These are phyloP conservation scores for Colletotrichum chlorophyti DNA, from an alignment of 2,329 filamentous ascomycete species.

Conservation along the genomic window DNA sequence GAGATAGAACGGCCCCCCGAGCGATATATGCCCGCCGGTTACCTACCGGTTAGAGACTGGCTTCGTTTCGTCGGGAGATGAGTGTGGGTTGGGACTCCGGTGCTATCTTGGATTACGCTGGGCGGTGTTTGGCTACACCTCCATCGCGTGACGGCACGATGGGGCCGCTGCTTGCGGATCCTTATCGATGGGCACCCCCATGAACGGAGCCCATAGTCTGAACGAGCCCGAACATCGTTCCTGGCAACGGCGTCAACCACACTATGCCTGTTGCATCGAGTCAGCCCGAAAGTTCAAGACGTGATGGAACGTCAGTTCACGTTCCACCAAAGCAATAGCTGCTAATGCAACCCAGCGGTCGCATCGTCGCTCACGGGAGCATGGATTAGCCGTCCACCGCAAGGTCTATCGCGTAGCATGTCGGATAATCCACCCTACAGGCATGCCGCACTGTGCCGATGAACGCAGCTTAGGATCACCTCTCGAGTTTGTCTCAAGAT, in stretches of 20 bases:
- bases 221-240: too few species aligned
- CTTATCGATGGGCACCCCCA: constrained; percentile 12
- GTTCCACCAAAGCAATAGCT: constrained; percentile 8
- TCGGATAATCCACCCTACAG: neutral
- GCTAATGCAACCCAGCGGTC: constrained; percentile 11
- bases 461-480: neutral
- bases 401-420: neutral
- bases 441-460: constrained; percentile 6
- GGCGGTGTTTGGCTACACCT: constrained; percentile 14
- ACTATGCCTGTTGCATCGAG: constrained; percentile 17
- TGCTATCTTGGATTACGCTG: constrained; percentile 6
- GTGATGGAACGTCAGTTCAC: constrained; percentile 14
- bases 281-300: constrained; percentile 16
- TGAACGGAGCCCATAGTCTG: too few species aligned
- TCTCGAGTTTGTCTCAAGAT: neutral
- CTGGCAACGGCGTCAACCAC: neutral
- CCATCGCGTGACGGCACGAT: constrained; percentile 15
- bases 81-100: constrained; percentile 18
- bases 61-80: constrained; percentile 27
- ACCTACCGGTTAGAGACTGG: constrained; percentile 27
- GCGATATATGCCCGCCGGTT: constrained; percentile 10
- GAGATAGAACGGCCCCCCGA: constrained; percentile 2
- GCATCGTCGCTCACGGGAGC: constrained; percentile 6
- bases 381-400: constrained; percentile 3
- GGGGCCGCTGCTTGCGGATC: constrained; percentile 15